Evolutionary conservation across 192 early-diverging fungal genomes (phyloP), one percentile per base, ranked within the genome.

Genomic region (Podila epicladia): DNA sequence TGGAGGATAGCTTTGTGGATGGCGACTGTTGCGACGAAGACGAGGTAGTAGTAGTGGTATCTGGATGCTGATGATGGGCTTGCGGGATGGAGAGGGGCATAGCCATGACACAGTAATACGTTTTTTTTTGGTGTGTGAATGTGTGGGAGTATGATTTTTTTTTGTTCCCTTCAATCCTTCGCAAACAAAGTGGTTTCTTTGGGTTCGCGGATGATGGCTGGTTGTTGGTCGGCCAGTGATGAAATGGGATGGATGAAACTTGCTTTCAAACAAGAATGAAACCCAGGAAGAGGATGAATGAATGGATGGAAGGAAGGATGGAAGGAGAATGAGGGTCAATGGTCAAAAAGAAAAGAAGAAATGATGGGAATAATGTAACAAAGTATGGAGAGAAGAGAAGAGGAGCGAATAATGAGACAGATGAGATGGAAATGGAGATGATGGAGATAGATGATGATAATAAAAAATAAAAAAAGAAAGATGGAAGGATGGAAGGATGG

Each of bases 1-100:
- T 65, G 13, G 74, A 61, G n/a, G 13, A 63, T 60, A 11, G 75
- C 9, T 8, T 69, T 68, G 41, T 68, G 65, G 69, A 79, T 64
- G 28, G 65, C 24, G 58, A 66, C 67, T 9, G 64, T 22, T 9
- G 64, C 13, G 17, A 61, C 20, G 12, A 67, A 45, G 28, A 64
- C 64, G 8, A 69, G 72, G 66, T 33, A 35, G 35, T 31, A 59
- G 12, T 50, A 19, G 28, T 37, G 9, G 35, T 37, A 37, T 55
- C 24, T 55, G 53, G 53, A 17, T 55, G 20, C 11, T n/a, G 20
- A n/a, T 55, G 53, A 9, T 55, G 53, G 53, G 53, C 53, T 55
- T 55, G 50, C 17, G 50, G 53, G 24, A 55, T 55, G 24, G 53
- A 55, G 24, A 55, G 24, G 53, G 53, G 53, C 53, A 55, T 55